These are phyloP conservation scores for Dryadomyces quercivorus DNA, from an alignment of 2,329 filamentous ascomycete genomes.

Conservation along the genomic window DNA sequence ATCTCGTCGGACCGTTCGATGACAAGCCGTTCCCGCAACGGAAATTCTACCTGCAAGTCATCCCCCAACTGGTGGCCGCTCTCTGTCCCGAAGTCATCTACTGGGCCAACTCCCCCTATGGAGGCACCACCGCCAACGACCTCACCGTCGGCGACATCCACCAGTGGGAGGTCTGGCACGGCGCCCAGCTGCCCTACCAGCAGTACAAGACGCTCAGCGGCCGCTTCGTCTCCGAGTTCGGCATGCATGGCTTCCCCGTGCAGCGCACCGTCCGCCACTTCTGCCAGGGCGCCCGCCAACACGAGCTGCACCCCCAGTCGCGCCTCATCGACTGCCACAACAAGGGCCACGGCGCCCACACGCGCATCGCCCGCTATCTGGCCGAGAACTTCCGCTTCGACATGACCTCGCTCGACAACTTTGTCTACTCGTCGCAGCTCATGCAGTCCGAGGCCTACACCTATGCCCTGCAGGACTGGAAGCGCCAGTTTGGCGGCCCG, in stretches of 20 bases:
- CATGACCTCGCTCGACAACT: slow-evolving; percentile 21
- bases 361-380: slow-evolving; percentile 59
- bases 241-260: slow-evolving; percentile 65
- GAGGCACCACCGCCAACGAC: slow-evolving; percentile 26
- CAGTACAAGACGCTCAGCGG: slow-evolving; percentile 57
- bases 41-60: slow-evolving; percentile 21
- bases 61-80: slow-evolving; percentile 50
- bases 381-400: slow-evolving; percentile 56
- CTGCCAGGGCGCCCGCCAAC: slow-evolving; percentile 1
- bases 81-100: slow-evolving; percentile 56
- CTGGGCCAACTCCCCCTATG: slow-evolving; percentile 62
- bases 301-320: slow-evolving; percentile 52
- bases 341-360: slow-evolving; percentile 56
- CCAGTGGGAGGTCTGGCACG: slow-evolving; percentile 76
- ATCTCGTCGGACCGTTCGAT: background rate
- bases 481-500: slow-evolving; percentile 41
- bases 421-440: slow-evolving; percentile 41
- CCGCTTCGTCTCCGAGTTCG: slow-evolving; percentile 69
- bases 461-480: slow-evolving; percentile 37
- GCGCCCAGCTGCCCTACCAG: slow-evolving; percentile 60
- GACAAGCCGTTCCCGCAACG: background rate
- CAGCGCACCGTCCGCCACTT: slow-evolving; percentile 46
- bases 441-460: slow-evolving; percentile 37
- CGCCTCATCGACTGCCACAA: slow-evolving; percentile 70
- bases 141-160: slow-evolving; percentile 52